Conservation (phyloP, 1,284 basidiomycete genomes). For the Tylopilus sp. region DNA sequence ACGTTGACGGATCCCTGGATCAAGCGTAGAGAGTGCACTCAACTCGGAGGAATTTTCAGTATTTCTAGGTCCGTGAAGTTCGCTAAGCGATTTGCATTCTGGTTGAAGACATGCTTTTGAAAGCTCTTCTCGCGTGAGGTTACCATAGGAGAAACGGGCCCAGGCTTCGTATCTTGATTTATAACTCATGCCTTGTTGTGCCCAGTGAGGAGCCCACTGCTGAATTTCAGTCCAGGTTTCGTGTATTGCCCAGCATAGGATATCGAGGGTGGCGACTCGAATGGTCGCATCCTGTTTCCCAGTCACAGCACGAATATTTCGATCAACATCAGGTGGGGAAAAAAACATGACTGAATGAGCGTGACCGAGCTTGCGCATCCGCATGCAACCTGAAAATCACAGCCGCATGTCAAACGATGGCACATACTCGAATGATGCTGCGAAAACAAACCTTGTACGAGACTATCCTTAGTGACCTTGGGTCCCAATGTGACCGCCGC, state of each 20-base stretch:
- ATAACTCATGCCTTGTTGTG: constrained; percentile 55
- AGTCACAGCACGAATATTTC: constrained; percentile 45
- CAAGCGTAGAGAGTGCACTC: constrained; percentile 9
- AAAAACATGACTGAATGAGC: constrained; percentile 61
- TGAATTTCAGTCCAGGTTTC: constrained; percentile 52
- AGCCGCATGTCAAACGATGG: too few relatives aligned
- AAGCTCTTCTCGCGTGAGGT: too few relatives aligned
- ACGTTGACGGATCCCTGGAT: constrained; percentile 31
- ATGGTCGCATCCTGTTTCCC: constrained; percentile 5
- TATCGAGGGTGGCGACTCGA: constrained; percentile 39
- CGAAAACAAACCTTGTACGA: constrained; percentile 57
- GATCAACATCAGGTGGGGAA: constrained; percentile 57
- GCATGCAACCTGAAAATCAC: constrained; percentile 49
- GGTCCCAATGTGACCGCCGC: constrained; percentile 63
- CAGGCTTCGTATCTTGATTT: too few relatives aligned
- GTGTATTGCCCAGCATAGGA: constrained; percentile 55
- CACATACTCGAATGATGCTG: too few relatives aligned
- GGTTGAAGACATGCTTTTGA: too few relatives aligned
- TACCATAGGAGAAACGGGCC: too few relatives aligned
- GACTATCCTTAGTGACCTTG: constrained; percentile 61
- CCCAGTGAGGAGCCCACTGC: constrained; percentile 54
- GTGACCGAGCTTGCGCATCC: constrained; percentile 59
- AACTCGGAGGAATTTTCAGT: too few relatives aligned
- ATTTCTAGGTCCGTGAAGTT: too few relatives aligned
- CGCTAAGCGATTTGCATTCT: too few relatives aligned